phyloP scores from a whole-genome alignment of 495 filamentous ascomycete genomes.

The Endocarpon pusillum region DNA sequence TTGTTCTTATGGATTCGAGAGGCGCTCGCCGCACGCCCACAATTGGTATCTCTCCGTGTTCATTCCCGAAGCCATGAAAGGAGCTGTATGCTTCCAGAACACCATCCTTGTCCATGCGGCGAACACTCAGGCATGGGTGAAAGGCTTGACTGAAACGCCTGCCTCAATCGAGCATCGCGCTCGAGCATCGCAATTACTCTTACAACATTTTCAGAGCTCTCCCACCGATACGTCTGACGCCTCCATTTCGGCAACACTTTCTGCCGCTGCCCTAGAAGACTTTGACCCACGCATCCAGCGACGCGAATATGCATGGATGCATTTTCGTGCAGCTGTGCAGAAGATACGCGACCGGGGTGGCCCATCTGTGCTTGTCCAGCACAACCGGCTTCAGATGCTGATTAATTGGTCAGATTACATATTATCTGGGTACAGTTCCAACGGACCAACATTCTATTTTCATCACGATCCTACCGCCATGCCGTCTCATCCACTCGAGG shows the following conservation, averaged over 20 bases:
- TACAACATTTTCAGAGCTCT: conserved; percentile 14
- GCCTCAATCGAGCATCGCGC: conserved; percentile 16
- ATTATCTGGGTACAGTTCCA: conserved; percentile 21
- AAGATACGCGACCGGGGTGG: conserved; percentile 25
- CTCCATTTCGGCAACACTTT: conserved; percentile 22
- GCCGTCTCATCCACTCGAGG: neutral
- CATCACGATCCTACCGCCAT: conserved; percentile 7
- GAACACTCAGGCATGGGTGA: conserved; percentile 23
- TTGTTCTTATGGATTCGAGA: conserved; percentile 22
- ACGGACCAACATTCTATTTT: conserved; percentile 19
- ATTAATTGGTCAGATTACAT: conserved; percentile 30
- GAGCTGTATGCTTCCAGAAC: conserved; percentile 22
- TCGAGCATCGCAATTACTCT: conserved; percentile 19
- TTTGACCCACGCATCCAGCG: conserved; percentile 23
- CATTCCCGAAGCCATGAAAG: conserved; percentile 24
- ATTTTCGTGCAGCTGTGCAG: conserved; percentile 23
- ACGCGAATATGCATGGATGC: conserved; percentile 22
- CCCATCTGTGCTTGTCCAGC: conserved; percentile 17
- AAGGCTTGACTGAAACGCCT: conserved; percentile 15
- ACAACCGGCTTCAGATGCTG: conserved; percentile 23
- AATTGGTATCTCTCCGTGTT: conserved; percentile 24
- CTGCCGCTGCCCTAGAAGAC: conserved; percentile 24
- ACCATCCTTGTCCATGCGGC: conserved; percentile 22
- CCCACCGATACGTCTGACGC: conserved; percentile 20
- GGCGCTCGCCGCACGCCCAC: conserved; percentile 18